phyloP scores from a whole-genome alignment of 768 basidiomycete genomes.

The Rhodotorula diobovata region DNA sequence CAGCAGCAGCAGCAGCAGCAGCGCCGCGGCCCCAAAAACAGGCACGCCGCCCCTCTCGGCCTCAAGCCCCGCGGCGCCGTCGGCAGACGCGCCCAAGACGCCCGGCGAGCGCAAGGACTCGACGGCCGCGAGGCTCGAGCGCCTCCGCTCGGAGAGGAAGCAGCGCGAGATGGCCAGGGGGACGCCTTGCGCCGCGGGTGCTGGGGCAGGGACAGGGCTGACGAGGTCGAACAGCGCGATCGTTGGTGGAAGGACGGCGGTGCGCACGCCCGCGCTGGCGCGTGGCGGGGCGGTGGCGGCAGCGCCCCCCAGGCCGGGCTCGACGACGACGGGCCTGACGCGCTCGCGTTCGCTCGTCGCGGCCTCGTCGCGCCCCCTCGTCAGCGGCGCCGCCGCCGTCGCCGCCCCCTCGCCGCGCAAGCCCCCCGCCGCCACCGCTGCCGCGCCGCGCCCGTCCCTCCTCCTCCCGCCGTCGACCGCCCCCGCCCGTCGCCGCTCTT shows the following conservation, averaged over 20 bases:
- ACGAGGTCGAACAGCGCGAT: background rate
- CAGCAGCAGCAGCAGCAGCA: no score
- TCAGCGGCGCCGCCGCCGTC: background rate
- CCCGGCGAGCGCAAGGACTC: slow-evolving; percentile 33
- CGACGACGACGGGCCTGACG: no score
- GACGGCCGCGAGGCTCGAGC: slow-evolving; percentile 14
- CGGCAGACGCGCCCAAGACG: background rate
- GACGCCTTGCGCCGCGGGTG: background rate
- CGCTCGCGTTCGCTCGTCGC: background rate
- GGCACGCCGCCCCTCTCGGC: no score
- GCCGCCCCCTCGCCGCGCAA: background rate
- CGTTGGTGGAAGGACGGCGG: background rate
- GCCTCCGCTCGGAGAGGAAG: slow-evolving; percentile 6
- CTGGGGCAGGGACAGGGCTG: background rate
- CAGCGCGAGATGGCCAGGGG: slow-evolving; percentile 6
- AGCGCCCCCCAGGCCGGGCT: background rate
- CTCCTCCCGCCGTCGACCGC: background rate
- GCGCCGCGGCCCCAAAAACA: no score
- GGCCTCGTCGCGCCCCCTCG: background rate
- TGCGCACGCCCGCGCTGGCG: background rate
- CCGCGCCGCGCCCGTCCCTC: background rate
- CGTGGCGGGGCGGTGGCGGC: background rate
- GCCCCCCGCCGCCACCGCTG: background rate
- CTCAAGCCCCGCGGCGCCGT: no score
- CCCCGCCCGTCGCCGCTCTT: background rate